Base-by-base conservation (phyloP, 257 asterid genomes). In the Solanum acaule region DNA sequence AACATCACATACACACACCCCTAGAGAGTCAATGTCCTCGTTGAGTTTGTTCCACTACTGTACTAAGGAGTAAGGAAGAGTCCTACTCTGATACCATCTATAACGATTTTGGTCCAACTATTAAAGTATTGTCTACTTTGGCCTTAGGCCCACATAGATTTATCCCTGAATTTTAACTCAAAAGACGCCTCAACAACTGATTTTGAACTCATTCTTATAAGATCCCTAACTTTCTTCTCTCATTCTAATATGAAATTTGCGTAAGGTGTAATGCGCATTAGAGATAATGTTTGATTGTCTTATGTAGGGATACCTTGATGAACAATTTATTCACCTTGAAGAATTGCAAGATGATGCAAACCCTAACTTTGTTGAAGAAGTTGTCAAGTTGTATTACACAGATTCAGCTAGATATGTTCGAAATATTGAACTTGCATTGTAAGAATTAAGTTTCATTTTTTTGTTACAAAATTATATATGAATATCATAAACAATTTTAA, bases 341-440 rank as follows among this genome's bases (percentile, higher is more conserved):
- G 98, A 95, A 25, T 84, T 96, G 93, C 93, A 92, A 90, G 98
- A 95, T 89, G 98, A 96, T 87, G 94, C 92, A 22, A 96, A 94
- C 88, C 98, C 98, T 29, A 91, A 93, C 77, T 96, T 95, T 90
- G 96, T 93, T 67, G 98, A 96, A 90, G 98, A 95, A 91, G 95
- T 95, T 35, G 98, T 96, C 75, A 92, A 87, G 12, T 89, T 91
- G 34, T 96, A 90, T 68, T 96, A 93, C 92, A 76, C 89, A 13
- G 96, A 95, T 86, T 96, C 98, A 1, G 90, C 93, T 87, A 91
- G 98, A 90, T 87, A 93, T 52, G 89, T 95, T 88, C 93, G 92
- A 72, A 96, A 83, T 91, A 88, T 96, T 40, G 96, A 96, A 61
- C 73, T 86, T 46, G 90, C 94, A 89, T 90, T 94, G 98, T 95